Base-by-base conservation (phyloP, 1,139 yeast species). In the Eremothecium gossypii region DNA sequence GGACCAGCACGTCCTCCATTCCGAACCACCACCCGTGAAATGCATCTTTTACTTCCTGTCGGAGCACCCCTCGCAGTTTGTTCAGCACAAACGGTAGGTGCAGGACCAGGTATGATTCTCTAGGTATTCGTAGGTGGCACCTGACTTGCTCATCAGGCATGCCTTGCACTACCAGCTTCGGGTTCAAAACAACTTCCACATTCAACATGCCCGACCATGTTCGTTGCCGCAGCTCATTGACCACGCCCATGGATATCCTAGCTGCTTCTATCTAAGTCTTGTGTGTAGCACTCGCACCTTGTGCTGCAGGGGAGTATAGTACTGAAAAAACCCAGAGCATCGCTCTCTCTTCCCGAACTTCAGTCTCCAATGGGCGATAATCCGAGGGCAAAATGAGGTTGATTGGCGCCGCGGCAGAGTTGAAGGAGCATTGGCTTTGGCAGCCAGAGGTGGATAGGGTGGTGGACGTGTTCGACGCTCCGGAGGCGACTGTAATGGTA, bases 11-110 rank as follows among this genome's bases (percentile, higher is more conserved):
- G 4, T 67, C 73, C 27, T 79, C 79, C 53, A 67, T 74, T 49
- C 77, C 86, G 40, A 86, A 68, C 95, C 95, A 86, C 71, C 79
- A 69, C 2, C 55, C 55, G 1, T 53, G 44, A 0, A 69, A 54
- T 1, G 50, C 49, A 1, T 73, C 67, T 36, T 56, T 49, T 41
- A 55, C 49, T 13, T 65, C 63, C 40, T 60, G 60, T 17, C 62
- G 61, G 20, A 72, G 48, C 41, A 57, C 63, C n/a, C 66, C 60
- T 34, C 61, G 54, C 49, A 81, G 75, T 55, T 69, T 79, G 1
- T 51, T 49, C 2, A 71, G 52, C 0, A 83, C 62, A 7, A 54
- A 51, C 0, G 66, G 62, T 38, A 73, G 67, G 45, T 71, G 67
- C 1, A 68, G 43, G 2, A 85, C 80, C 31, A 85, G 61, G 57